Base-by-base conservation (phyloP, 2,329 filamentous ascomycete species). In the Penicillium decumbens region DNA sequence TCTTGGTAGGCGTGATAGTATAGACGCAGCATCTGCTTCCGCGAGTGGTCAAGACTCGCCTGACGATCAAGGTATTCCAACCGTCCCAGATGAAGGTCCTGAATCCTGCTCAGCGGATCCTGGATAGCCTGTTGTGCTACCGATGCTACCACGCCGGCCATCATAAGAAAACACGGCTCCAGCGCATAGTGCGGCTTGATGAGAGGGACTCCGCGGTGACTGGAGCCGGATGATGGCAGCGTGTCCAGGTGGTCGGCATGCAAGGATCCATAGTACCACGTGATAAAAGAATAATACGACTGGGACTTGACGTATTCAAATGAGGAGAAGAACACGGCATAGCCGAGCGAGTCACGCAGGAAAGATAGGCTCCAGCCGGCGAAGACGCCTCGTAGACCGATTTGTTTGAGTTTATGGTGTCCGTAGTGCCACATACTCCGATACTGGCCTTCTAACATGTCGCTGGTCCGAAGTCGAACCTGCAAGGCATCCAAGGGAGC, bases 251-350 rank as follows among this genome's bases (percentile, higher is more conserved):
- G 58, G 38, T 58, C 58, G 27, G 53, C 55, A 38, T 59, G 63
- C 25, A 71, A 58, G 13, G 65, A 67, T 20, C 78, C 77, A 59
- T 85, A 85, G 56, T 79, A 82, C 51, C 72, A 72, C n/a, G 76
- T 77, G 9, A 85, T 71, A 56, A 81, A 85, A 7, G 71, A 73
- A 64, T 84, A 83, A 63, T 84, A 85, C 15, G 71, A 75, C 59
- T 85, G 82, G 30, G 77, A 76, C 59, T 85, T 85, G 60, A 84
- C 70, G 28, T 77, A 82, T 63, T 85, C 82, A 54, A 85, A 85
- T 0, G 76, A 76, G 40, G 75, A 74, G 64, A 85, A 85, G 69
- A 85, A 85, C 13, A 81, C 66, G 1, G 78, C 82, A 41, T 78
- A 80, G 8, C 82, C 82, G 30, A 83, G 71, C 1, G 79, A 75